Evolutionary conservation across 2,329 filamentous ascomycete genomes (phyloP).

Genomic region (Aspergillus candidus): DNA sequence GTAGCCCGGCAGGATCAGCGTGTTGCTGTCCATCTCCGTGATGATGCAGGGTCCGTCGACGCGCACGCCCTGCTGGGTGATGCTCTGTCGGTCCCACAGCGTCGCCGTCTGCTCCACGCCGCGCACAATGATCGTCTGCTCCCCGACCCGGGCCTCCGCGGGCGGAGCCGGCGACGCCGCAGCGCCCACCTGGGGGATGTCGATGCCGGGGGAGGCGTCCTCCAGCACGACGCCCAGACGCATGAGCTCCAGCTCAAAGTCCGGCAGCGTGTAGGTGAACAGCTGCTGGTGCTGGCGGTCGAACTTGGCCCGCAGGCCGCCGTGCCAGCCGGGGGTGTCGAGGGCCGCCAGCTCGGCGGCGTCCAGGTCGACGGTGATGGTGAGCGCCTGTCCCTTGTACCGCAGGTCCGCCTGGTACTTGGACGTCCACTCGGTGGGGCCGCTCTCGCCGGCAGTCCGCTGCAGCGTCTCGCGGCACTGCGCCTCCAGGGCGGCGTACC

Average conservation of each 20-base stretch:
- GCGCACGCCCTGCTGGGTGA: constrained; percentile 36
- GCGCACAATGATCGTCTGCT: constrained; percentile 37
- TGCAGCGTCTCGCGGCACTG: constrained; percentile 36
- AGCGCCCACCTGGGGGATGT: constrained; percentile 31
- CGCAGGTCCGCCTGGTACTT: constrained; percentile 43
- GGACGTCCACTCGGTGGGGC: constrained; percentile 17
- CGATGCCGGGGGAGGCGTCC: constrained; percentile 39
- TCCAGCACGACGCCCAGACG: constrained; percentile 41
- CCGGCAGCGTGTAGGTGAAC: constrained; percentile 41
- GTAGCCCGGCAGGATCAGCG: constrained; percentile 44
- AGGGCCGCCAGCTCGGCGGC: constrained; percentile 27
- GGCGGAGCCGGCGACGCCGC: constrained; percentile 25
- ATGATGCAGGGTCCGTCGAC: constrained; percentile 44
- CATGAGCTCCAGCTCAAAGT: constrained; percentile 45
- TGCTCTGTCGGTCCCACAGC: constrained; percentile 41
- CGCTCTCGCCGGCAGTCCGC: constrained; percentile 21
- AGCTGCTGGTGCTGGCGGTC: constrained; percentile 40
- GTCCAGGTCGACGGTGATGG: constrained; percentile 30
- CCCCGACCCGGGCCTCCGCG: constrained; percentile 32
- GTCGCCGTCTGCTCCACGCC: constrained; percentile 37
- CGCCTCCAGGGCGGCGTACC: constrained; percentile 33
- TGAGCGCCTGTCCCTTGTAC: constrained; percentile 44
- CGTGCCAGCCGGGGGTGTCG: constrained; percentile 24
- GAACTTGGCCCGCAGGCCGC: constrained; percentile 35
- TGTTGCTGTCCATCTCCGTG: constrained; percentile 49